These are phyloP conservation scores for Yamadazyma sp. DNA, from an alignment of 805 yeast species.

Conservation along the genomic window DNA sequence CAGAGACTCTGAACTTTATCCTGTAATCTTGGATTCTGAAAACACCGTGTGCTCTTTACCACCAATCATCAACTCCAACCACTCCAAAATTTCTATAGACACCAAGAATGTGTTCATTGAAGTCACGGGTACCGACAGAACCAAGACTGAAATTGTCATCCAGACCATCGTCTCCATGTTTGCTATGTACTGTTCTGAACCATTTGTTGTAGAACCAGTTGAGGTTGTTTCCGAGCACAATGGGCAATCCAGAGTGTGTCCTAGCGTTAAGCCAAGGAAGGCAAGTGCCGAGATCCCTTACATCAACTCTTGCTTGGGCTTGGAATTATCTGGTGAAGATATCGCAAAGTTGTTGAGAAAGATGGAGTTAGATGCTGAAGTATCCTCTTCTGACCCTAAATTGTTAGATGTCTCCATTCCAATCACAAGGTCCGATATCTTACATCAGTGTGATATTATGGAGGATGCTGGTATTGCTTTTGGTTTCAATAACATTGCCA, in stretches of 20 bases:
- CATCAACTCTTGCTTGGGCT: constrained; percentile 92
- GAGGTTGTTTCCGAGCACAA: constrained; percentile 81
- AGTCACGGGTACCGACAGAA: constrained; percentile 90
- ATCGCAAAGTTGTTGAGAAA: constrained; percentile 67
- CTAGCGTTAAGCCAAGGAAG: constrained; percentile 65
- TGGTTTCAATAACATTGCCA: constrained; percentile 86
- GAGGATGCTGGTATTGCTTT: constrained; percentile 97
- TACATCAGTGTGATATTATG: constrained; percentile 97
- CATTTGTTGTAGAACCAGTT: constrained; percentile 89
- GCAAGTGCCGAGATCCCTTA: constrained; percentile 76
- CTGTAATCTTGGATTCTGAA: constrained; percentile 79
- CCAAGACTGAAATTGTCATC: constrained; percentile 90
- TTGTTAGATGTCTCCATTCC: constrained; percentile 73
- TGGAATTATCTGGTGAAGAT: constrained; percentile 65
- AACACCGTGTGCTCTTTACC: constrained; percentile 88
- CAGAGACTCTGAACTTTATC: constrained; percentile 83
- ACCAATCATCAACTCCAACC: constrained; percentile 93
- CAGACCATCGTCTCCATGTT: constrained; percentile 95
- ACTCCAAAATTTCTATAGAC: constrained; percentile 79
- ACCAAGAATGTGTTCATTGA: constrained; percentile 91
- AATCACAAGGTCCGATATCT: constrained; percentile 90
- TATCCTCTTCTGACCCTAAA: constrained; percentile 46
- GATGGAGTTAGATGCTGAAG: constrained; percentile 75
- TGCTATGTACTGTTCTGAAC: constrained; percentile 76
- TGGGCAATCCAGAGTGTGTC: constrained; percentile 70